Conservation (phyloP, 2,329 filamentous ascomycete species). For the Ophiocordyceps camponoti-leonardi region DNA sequence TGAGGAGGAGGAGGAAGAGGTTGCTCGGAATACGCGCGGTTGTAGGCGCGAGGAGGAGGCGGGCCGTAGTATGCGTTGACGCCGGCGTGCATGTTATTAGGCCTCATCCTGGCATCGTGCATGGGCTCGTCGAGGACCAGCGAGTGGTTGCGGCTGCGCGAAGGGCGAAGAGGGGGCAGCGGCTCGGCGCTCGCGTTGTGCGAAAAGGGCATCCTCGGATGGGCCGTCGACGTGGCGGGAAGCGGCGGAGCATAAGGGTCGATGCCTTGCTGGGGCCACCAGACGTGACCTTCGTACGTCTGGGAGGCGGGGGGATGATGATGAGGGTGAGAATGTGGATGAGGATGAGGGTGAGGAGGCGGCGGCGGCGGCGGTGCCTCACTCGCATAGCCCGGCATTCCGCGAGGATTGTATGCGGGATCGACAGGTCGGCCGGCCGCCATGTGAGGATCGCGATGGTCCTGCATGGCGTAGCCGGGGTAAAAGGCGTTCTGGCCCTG, state of each 20-base stretch:
- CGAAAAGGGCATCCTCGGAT: conserved; percentile 17
- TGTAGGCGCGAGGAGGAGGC: conserved; percentile 12
- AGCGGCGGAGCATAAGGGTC: conserved; percentile 9
- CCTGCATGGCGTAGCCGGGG: conserved; percentile 11
- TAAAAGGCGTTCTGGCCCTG: conserved; percentile 10
- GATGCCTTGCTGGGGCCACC: conserved; percentile 14
- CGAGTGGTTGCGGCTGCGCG: conserved; percentile 14
- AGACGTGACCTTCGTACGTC: conserved; percentile 12
- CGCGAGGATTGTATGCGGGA: conserved; percentile 13
- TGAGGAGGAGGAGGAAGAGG: conserved; percentile 11
- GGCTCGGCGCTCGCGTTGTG: conserved; percentile 17
- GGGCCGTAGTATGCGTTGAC: conserved; percentile 15
- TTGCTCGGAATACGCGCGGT: conserved; percentile 13
- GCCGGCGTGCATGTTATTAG: conserved; percentile 9
- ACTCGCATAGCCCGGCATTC: conserved; percentile 13
- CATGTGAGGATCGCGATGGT: conserved; percentile 13
- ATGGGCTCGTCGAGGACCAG: conserved; percentile 16
- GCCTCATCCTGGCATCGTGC: conserved; percentile 15
- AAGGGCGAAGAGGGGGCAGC: conserved; percentile 20
- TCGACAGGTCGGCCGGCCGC: conserved; percentile 14
- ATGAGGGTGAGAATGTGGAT: too few species aligned
- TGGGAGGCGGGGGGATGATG: background rate
- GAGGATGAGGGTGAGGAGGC: background rate
- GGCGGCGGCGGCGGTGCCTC: conserved; percentile 6
- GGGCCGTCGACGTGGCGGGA: conserved; percentile 3